Conservation (phyloP, 495 filamentous ascomycete genomes). For the Pseudomonodictys pantanalensis region DNA sequence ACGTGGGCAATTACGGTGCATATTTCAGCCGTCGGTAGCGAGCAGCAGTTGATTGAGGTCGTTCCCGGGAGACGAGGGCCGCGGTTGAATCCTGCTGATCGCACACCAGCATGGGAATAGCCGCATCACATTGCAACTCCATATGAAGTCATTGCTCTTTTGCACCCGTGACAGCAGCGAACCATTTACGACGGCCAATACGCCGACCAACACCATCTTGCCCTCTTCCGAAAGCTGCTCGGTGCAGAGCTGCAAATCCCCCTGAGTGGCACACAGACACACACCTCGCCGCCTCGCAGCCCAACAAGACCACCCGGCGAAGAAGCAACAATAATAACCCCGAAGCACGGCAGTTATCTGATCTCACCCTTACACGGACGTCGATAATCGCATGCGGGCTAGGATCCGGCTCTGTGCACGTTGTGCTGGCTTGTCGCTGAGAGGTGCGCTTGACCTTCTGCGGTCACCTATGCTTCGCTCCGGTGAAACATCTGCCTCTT, state of each 20-base stretch:
- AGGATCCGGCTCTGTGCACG: conserved; percentile 1
- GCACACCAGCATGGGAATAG: conserved; percentile 8
- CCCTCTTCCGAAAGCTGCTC: neutral
- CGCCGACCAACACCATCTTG: neutral
- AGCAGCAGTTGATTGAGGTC: neutral
- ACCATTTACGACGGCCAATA: neutral
- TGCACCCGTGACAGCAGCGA: neutral
- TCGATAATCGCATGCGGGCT: neutral
- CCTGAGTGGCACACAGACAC: neutral
- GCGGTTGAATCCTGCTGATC: conserved; percentile 25
- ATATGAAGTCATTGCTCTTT: conserved; percentile 27
- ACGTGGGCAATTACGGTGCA: conserved; percentile 18
- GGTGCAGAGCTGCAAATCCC: neutral
- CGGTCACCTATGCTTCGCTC: conserved; percentile 2
- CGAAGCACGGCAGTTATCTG: conserved; percentile 16
- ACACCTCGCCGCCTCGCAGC: conserved; percentile 12
- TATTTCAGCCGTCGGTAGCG: conserved; percentile 9
- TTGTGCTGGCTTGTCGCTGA: conserved; percentile 12
- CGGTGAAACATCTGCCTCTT: conserved; percentile 13
- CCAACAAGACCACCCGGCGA: neutral
- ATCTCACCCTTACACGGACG: conserved; percentile 1
- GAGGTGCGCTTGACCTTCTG: conserved; percentile 22
- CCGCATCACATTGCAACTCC: neutral
- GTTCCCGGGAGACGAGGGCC: conserved; percentile 6
- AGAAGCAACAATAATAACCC: conserved; percentile 8